Evolutionary conservation across 2,329 filamentous ascomycete genomes (phyloP).

Genomic region (Phyllosticta citribraziliensis): DNA sequence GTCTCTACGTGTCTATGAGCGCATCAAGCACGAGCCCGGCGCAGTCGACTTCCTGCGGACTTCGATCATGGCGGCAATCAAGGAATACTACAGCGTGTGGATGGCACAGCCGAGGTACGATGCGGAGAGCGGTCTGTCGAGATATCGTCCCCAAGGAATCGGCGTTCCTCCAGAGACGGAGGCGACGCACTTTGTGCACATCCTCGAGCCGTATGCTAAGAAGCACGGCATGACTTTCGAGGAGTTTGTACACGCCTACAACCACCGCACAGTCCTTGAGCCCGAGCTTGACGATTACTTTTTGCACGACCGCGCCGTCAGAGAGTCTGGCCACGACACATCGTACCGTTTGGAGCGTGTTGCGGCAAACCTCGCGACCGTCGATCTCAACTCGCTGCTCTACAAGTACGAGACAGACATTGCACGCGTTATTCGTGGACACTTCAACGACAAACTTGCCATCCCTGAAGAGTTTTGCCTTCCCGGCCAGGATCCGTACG

Average conservation of each 20-base stretch:
- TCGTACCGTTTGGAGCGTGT: constrained; percentile 85
- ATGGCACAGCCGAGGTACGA: constrained; percentile 63
- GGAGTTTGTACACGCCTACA: constrained; percentile 84
- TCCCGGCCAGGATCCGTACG: constrained; percentile 51
- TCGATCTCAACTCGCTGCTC: constrained; percentile 86
- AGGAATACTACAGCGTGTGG: constrained; percentile 92
- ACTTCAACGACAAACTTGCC: constrained; percentile 74
- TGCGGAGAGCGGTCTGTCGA: constrained; percentile 64
- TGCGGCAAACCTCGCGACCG: constrained; percentile 80
- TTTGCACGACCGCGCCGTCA: constrained; percentile 86
- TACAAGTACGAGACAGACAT: constrained; percentile 98
- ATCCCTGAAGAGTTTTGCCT: constrained; percentile 76
- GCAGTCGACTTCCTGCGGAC: constrained; percentile 71
- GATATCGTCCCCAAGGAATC: constrained; percentile 72
- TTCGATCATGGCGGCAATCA: constrained; percentile 83
- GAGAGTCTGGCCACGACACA: constrained; percentile 95
- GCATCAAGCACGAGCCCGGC: constrained; percentile 76
- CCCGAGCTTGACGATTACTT: constrained; percentile 93
- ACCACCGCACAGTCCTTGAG: constrained; percentile 63
- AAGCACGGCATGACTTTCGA: constrained; percentile 76
- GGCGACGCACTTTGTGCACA: constrained; percentile 72
- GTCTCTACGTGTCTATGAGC: constrained; percentile 86
- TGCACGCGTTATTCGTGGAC: constrained; percentile 68
- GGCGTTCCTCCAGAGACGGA: constrained; percentile 91
- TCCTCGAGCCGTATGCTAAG: constrained; percentile 70